phyloP scores from a whole-genome alignment of 495 filamentous ascomycete genomes.

The Penicillium canariense region DNA sequence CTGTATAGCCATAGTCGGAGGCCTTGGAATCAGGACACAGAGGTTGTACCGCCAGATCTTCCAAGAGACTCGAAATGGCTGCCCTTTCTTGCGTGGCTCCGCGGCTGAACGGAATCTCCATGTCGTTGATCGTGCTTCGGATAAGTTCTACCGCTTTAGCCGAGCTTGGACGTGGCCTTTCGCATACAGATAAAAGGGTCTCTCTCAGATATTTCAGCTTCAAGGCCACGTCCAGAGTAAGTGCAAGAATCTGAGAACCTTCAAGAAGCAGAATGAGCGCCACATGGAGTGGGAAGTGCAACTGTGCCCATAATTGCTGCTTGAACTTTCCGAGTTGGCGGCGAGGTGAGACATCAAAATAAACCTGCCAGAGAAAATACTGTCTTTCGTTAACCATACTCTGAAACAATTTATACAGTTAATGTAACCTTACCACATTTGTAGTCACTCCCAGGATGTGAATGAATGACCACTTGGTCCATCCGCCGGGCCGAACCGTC shows the following conservation, averaged over 20 bases:
- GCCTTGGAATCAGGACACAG: slow-evolving; percentile 27
- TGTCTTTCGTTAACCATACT: slow-evolving; percentile 10
- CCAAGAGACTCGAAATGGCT: slow-evolving; percentile 34
- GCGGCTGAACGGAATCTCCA: slow-evolving; percentile 43
- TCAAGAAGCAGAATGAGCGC: slow-evolving; percentile 62
- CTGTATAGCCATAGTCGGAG: slow-evolving; percentile 21
- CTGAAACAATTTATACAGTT: too few relatives aligned
- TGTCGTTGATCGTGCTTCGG: slow-evolving; percentile 39
- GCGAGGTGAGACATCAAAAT: slow-evolving; percentile 58
- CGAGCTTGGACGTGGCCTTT: slow-evolving; percentile 34
- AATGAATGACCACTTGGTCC: slow-evolving; percentile 48
- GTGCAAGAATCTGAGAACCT: slow-evolving; percentile 46
- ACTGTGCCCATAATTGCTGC: slow-evolving; percentile 62
- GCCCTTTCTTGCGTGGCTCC: slow-evolving; percentile 34
- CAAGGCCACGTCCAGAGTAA: slow-evolving; percentile 40
- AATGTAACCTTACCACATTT: slow-evolving; percentile 39
- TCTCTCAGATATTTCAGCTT: slow-evolving; percentile 40
- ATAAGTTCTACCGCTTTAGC: slow-evolving; percentile 31
- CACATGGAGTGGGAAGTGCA: slow-evolving; percentile 71
- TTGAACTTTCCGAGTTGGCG: slow-evolving; percentile 47
- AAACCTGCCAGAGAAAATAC: slow-evolving; percentile 70
- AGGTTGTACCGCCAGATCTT: slow-evolving; percentile 30
- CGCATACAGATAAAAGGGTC: slow-evolving; percentile 41
- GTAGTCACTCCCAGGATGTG: slow-evolving; percentile 48
- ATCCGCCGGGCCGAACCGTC: slow-evolving; percentile 52